phyloP scores from a whole-genome alignment of 2,329 filamentous ascomycete species.

The Dactylellina leptospora region DNA sequence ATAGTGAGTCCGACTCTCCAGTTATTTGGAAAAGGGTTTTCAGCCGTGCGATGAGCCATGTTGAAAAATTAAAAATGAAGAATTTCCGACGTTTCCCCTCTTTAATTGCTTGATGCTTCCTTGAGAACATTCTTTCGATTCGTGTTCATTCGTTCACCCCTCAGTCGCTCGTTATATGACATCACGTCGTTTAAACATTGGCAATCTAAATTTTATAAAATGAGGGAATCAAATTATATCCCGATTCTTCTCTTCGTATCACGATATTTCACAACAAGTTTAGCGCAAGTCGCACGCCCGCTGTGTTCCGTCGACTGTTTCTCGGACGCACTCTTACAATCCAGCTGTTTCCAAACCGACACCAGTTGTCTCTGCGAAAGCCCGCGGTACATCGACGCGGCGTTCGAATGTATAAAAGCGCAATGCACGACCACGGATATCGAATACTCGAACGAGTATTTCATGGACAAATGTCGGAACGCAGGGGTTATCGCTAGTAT shows the following conservation, averaged over 20 bases:
- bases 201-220: no score
- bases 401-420: neutral
- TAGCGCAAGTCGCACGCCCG: conserved; percentile 2
- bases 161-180: neutral
- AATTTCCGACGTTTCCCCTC: neutral
- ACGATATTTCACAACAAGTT: neutral
- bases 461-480: neutral
- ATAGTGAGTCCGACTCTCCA: neutral
- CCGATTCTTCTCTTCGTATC: no score
- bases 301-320: conserved; percentile 7
- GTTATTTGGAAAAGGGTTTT: neutral
- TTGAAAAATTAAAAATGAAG: neutral
- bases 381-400: conserved; percentile 6
- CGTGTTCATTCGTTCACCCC: neutral
- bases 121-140: neutral
- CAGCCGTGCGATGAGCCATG: neutral
- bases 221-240: no score
- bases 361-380: conserved; percentile 9
- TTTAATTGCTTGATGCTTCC: neutral
- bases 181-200: no score
- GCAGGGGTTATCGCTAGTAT: neutral
- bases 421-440: neutral
- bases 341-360: conserved; percentile 16
- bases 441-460: neutral
- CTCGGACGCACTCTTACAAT: conserved; percentile 2